Evolutionary conservation across 1,284 basidiomycete species (phyloP).

Genomic region (Stereum hirsutum): DNA sequence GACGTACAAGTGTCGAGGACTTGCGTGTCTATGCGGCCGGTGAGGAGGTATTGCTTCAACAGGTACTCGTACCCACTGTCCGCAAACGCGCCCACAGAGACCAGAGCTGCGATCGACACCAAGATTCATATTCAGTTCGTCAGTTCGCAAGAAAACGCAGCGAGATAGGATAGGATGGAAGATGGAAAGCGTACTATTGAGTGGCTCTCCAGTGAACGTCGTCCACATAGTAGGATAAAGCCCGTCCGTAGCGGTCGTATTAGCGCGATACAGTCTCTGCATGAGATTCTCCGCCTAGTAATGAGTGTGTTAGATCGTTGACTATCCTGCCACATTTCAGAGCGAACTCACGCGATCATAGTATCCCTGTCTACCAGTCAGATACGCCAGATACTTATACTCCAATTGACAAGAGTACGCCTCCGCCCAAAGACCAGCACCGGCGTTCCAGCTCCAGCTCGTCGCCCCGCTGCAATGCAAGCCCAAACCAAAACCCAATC

Average conservation of each 20-base stretch:
- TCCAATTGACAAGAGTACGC: constrained; percentile 50
- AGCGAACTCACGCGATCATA: constrained; percentile 16
- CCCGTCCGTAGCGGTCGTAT: constrained; percentile 35
- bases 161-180: no score
- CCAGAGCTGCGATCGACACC: no score
- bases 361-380: constrained; percentile 44
- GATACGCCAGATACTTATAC: constrained; percentile 54
- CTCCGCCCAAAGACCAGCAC: constrained; percentile 26
- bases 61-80: constrained; percentile 74
- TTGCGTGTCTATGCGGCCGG: constrained; percentile 44
- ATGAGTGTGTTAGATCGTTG: background rate
- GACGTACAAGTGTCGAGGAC: constrained; percentile 57
- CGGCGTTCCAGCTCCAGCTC: constrained; percentile 23
- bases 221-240: constrained; percentile 51
- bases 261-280: constrained; percentile 29
- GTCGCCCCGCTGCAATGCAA: constrained; percentile 21
- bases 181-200: constrained; percentile 26
- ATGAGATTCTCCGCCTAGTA: constrained; percentile 24
- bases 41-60: constrained; percentile 63
- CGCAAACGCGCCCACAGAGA: constrained; percentile 54
- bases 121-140: no score
- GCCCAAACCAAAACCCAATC: background rate
- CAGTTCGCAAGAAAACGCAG: no score
- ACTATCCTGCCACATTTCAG: background rate
- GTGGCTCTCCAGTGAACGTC: constrained; percentile 28